A percentile compares a stretch with the other conserved stretches of the same genome.
Conservation (phyloP, 129 eudicot genomes). For the Tanacetum coccineum region DNA sequence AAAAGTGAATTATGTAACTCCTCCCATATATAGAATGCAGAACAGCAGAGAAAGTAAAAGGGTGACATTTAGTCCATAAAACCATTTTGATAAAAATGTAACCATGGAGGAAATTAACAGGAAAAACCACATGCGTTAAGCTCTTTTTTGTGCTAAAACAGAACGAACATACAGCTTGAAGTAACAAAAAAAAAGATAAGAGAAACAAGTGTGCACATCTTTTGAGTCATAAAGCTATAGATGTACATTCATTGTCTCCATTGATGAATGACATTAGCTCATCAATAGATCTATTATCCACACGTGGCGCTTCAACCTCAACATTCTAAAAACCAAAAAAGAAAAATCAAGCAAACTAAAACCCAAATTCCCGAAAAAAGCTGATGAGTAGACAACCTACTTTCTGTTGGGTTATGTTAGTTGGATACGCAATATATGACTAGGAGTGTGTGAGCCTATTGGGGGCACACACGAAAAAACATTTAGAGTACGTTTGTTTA, state of each 20-base stretch:
- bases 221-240: not conserved
- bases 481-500: no score
- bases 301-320: conserved; percentile 43
- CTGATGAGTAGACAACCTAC: not conserved
- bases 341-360: not conserved
- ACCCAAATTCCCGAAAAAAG: not conserved
- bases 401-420: no score
- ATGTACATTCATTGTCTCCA: no score
- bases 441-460: no score
- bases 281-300: conserved; percentile 64
- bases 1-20: conserved; percentile 8
- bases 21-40: not conserved
- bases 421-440: no score
- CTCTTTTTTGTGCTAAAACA: not conserved
- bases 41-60: not conserved
- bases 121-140: not conserved
- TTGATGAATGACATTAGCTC: conserved; percentile 68
- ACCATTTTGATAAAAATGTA: not conserved
- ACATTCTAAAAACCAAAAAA: conserved; percentile 28
- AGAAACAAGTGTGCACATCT: not conserved
- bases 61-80: not conserved
- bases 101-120: not conserved
- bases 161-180: no score
- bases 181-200: not conserved
- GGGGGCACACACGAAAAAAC: no score